Evolutionary conservation across 169 alveolate genomes (phyloP), one percentile per base, ranked within the genome.

Genomic region (Cryptosporidium sp.): DNA sequence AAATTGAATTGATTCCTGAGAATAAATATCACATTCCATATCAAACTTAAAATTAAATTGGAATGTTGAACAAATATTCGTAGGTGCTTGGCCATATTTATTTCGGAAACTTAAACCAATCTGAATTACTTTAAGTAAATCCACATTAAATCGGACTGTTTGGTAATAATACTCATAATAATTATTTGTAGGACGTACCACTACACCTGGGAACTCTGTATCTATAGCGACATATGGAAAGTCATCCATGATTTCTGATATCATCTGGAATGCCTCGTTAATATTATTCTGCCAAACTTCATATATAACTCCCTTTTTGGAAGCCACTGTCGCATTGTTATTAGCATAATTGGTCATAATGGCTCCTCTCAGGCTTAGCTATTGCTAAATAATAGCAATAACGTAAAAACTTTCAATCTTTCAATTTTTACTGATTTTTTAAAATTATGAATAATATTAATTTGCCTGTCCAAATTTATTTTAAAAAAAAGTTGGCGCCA

Each of bases 1-100:
- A 75, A 98, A 94, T 45, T 97, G 97, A 35, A 97, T 97, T 26
- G 98, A 95, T 87, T 97, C 97, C 89, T 96, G 96, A 42, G 99
- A 96, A 85, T 95, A 94, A 92, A 94, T 94, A 84, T 98, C 99
- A 75, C 94, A 86, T 52, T 94, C 94, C 61, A 96, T 84, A 91
- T 98, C 99, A 86, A 98, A 98, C 84, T 97, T 94, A 87, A 98
- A 97, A 94, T 98, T 98, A 86, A 98, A 98, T 91, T 98, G 99
- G 98, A 99, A 98, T 31, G 99, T 97, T 52, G 98, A 96, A 56
- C 91, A 91, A 14, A 93, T 96, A 10, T 94, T 96, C 37, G 92
- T 89, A 31, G 99, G 99, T 52, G 94, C 67, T 37, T 94, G 94
- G 10, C 99, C 99, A 45, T 95, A 94, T 23, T 96, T 95, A 92